Evolutionary conservation across 2,329 filamentous ascomycete genomes (phyloP).

Genomic region (Aspergillus caelatus): DNA sequence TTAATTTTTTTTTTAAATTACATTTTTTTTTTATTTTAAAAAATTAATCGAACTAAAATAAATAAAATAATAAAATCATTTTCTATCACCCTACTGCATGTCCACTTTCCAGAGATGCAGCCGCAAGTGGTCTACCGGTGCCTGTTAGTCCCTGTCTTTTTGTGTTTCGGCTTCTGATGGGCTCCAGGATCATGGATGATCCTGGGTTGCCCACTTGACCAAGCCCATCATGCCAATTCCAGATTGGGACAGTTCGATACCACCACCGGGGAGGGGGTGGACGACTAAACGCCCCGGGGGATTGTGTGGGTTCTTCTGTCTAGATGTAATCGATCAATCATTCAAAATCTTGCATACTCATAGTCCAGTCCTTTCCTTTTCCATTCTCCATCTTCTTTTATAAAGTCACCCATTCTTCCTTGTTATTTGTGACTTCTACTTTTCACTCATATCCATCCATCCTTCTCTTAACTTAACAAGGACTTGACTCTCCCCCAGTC

Average conservation of each 20-base stretch:
- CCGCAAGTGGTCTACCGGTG: constrained; percentile 17
- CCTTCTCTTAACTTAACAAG: background rate
- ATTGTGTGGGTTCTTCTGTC: constrained; percentile 8
- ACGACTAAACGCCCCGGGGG: constrained; percentile 4
- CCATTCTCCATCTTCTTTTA: constrained; percentile 1
- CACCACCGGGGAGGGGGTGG: background rate
- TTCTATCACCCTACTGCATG: constrained; percentile 22
- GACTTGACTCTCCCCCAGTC: background rate
- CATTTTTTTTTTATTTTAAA: constrained; percentile 1
- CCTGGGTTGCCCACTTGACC: constrained; percentile 14
- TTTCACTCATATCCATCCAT: background rate
- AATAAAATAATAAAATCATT: constrained; percentile 3
- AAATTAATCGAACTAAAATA: background rate
- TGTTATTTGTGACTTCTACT: background rate
- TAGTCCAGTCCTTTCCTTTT: constrained; percentile 2
- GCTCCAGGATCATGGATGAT: constrained; percentile 29
- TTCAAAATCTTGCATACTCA: constrained; percentile 4
- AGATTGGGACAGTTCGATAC: constrained; percentile 5
- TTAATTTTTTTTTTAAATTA: constrained; percentile 1
- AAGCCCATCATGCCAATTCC: constrained; percentile 5
- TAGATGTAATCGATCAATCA: constrained; percentile 9
- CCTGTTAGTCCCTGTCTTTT: constrained; percentile 18
- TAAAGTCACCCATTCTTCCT: constrained; percentile 3
- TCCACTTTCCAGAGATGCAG: constrained; percentile 21
- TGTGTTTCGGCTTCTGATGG: constrained; percentile 27